Conservation (phyloP, 2,329 filamentous ascomycete genomes). For the Rhynchosporium secalis region DNA sequence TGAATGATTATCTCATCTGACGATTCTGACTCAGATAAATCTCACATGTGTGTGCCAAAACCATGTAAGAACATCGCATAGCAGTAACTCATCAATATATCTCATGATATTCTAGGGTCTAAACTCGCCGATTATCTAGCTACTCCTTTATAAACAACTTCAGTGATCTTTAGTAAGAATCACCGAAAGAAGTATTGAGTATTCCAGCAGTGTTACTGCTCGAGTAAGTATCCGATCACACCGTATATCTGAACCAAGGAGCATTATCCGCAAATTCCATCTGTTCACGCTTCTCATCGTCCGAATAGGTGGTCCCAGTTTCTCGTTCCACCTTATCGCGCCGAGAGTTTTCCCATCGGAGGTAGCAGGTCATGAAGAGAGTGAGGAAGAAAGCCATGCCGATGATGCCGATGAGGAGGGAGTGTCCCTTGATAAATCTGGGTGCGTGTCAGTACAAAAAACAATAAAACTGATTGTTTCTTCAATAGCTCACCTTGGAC, state of each 20-base stretch:
- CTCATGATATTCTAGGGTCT: too few species aligned
- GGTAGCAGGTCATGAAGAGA: conserved; percentile 43
- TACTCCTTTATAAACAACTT: too few species aligned
- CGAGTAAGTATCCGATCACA: not conserved
- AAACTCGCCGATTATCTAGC: too few species aligned
- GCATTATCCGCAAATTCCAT: conserved; percentile 21
- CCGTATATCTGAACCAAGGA: conserved; percentile 23
- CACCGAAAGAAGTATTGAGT: not conserved
- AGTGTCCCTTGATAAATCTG: conserved; percentile 26
- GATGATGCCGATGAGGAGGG: conserved; percentile 37
- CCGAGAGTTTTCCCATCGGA: conserved; percentile 48
- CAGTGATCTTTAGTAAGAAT: not conserved
- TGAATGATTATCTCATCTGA: too few species aligned
- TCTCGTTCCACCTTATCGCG: conserved; percentile 39
- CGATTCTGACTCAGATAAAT: too few species aligned
- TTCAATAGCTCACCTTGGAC: conserved; percentile 9
- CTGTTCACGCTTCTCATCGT: conserved; percentile 18
- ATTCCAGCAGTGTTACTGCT: not conserved
- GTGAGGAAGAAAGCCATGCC: conserved; percentile 41
- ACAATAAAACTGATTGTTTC: not conserved
- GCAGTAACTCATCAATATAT: too few species aligned
- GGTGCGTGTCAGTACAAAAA: not conserved
- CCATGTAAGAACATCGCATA: too few species aligned
- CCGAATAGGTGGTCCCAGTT: not conserved
- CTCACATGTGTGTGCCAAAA: too few species aligned